Evolutionary conservation across 2,329 filamentous ascomycete genomes (phyloP).

Genomic region (Tolypocladium guangdongense): DNA sequence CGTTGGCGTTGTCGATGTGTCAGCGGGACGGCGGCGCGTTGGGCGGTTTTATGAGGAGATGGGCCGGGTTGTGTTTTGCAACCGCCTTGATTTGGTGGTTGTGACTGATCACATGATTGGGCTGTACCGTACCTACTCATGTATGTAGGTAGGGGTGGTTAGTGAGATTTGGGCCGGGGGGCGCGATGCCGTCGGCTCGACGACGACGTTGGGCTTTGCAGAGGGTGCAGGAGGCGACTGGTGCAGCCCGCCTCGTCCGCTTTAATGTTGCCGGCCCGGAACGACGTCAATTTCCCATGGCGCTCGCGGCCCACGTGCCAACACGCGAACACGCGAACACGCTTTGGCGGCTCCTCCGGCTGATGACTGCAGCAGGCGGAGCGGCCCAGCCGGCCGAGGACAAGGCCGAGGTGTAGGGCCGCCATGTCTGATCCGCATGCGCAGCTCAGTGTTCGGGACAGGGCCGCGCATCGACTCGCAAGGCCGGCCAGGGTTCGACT

Average conservation of each 20-base stretch:
- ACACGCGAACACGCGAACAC: neutral
- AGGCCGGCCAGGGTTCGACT: neutral
- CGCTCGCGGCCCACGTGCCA: too few species aligned
- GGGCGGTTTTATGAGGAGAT: neutral
- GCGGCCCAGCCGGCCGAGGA: neutral
- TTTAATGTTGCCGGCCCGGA: neutral
- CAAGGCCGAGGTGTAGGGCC: neutral
- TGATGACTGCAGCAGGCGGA: neutral
- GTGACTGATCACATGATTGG: slow-evolving; percentile 11
- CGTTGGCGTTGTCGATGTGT: neutral
- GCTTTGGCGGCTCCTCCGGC: neutral
- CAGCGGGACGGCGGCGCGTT: neutral
- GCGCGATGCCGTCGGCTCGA: neutral
- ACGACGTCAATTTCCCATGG: neutral
- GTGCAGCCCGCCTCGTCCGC: neutral
- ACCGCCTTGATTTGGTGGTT: slow-evolving; percentile 7
- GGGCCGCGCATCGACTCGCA: neutral
- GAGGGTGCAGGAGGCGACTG: neutral
- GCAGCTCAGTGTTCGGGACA: neutral
- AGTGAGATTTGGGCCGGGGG: neutral
- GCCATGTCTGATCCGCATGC: neutral
- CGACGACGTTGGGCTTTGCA: neutral
- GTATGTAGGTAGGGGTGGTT: neutral
- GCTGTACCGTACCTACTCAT: neutral
- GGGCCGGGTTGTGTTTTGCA: slow-evolving; percentile 4